These are phyloP conservation scores for Vigna hirtella DNA, from an alignment of 306 rosid species.

Conservation along the genomic window DNA sequence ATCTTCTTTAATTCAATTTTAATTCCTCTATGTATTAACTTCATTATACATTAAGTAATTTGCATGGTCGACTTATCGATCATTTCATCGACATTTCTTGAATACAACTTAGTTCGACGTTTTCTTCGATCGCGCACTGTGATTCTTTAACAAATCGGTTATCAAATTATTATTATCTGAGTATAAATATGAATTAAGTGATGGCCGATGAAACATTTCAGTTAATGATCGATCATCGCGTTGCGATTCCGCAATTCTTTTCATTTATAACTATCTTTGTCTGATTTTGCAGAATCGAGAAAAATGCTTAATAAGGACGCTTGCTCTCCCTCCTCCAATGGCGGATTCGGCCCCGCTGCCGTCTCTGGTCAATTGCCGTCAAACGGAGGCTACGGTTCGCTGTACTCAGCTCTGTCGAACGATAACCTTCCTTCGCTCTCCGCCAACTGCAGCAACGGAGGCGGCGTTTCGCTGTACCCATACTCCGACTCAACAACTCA, in stretches of 20 bases:
- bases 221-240: constrained; percentile 20
- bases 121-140: constrained; percentile 1
- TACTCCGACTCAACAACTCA: constrained; percentile 51
- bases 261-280: background rate
- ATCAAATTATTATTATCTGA: constrained; percentile 13
- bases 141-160: background rate
- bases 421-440: constrained; percentile 50
- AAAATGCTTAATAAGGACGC: constrained; percentile 60
- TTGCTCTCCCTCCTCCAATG: constrained; percentile 50
- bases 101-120: constrained; percentile 4
- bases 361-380: constrained; percentile 48
- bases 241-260: background rate
- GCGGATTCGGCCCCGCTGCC: constrained; percentile 46
- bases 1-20: background rate
- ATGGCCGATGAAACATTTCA: background rate
- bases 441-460: constrained; percentile 37
- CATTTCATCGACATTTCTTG: constrained; percentile 30
- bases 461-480: constrained; percentile 39
- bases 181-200: background rate
- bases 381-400: constrained; percentile 44
- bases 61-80: constrained; percentile 2
- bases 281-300: constrained; percentile 32
- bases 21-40: background rate
- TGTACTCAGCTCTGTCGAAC: constrained; percentile 57
- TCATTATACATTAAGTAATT: background rate